Conservation (phyloP, 176 grass and related monocot genomes). For the Tuctoria greenei region DNA sequence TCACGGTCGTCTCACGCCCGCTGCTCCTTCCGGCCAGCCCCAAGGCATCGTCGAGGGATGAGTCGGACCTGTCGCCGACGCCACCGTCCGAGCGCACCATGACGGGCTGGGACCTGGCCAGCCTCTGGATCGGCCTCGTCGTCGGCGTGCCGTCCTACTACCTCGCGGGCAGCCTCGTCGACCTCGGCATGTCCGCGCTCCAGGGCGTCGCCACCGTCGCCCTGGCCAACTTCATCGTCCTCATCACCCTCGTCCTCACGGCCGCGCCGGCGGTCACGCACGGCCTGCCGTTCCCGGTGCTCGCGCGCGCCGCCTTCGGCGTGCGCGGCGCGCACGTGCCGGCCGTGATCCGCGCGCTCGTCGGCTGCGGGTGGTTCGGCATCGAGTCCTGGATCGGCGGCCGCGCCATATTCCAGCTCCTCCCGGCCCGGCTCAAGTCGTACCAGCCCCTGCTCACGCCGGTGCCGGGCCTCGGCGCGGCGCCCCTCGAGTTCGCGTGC, state of each 20-base stretch:
- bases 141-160: conserved; percentile 92
- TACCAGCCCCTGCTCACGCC: conserved; percentile 48
- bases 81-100: conserved; percentile 66
- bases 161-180: conserved; percentile 89
- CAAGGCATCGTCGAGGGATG: conserved; percentile 11
- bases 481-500: conserved; percentile 76
- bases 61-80: conserved; percentile 62
- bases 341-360: conserved; percentile 74
- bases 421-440: conserved; percentile 51
- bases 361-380: conserved; percentile 90
- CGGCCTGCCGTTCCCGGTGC: conserved; percentile 81
- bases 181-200: conserved; percentile 93
- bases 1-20: conserved; percentile 12
- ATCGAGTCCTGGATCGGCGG: conserved; percentile 96
- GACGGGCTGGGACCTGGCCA: conserved; percentile 75
- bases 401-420: conserved; percentile 72
- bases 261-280: conserved; percentile 63
- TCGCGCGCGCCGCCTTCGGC: conserved; percentile 76
- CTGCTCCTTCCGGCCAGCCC: conserved; percentile 31
- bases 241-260: conserved; percentile 66
- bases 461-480: conserved; percentile 50
- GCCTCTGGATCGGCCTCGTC: conserved; percentile 87
- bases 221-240: conserved; percentile 64
- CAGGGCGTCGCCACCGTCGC: conserved; percentile 73
- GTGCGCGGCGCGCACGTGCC: conserved; percentile 72